Evolutionary conservation across 75 land plant genomes (phyloP), one percentile per base, ranked within the genome.

Genomic region (Picea sitchensis): DNA sequence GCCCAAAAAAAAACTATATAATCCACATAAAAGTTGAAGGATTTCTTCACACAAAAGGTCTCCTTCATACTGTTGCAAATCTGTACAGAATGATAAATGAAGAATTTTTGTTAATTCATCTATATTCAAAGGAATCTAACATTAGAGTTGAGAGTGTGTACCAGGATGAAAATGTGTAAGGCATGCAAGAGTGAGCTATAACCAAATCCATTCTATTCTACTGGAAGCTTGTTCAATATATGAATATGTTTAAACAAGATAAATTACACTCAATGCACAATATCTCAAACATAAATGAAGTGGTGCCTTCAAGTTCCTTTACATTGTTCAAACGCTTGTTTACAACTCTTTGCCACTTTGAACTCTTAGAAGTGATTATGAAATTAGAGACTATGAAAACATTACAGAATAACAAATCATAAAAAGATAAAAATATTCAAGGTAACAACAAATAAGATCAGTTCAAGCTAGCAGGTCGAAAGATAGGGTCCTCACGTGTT

Each of bases 401-500:
- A 18, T 36, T 68, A 36, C 44, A 68, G 14, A 34, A 34, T 18
- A 34, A 20, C 44, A 68, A n/a, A 36, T 38, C 18, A 4, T 68
- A 9, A 68, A 44, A 68, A 5, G 21, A 68, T 36, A 68, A 68
- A 5, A 38, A 44, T 44, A 17, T 36, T 34, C 44, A 38, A 17
- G 73, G 18, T 15, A 20, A 68, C n/a, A 68, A 68, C 20, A 38
- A 38, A 44, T 32, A 68, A 68, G 34, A 44, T 38, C 51, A 15
- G 21, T 38, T 68, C 73, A 34, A 68, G 51, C 51, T 38, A 68
- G 34, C 18, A 17, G 26, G 31, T 75, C 59, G 73, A 31, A 34
- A 20, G 8, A 30, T 23, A 21, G 86, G 83, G n/a, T 84, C 87
- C 81, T 84, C 87, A 15, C 84, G 81, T 57, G 79, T 81, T 62